These are phyloP conservation scores for Cardamine chenopodiifolia DNA, from an alignment of 345 rosid species.

Conservation along the genomic window DNA sequence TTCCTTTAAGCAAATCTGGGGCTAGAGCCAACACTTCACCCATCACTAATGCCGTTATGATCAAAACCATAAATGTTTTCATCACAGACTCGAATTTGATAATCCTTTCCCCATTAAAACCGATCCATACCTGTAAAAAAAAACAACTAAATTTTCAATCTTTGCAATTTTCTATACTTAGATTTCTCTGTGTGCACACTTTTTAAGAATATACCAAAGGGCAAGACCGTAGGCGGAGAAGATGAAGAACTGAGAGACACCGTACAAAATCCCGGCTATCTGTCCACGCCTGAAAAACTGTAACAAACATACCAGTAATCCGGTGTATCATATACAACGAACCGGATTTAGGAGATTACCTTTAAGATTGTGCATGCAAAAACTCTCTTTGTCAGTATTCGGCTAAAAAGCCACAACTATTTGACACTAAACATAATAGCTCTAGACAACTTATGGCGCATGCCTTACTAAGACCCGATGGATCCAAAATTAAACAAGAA, in stretches of 20 bases:
- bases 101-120: constrained; percentile 75
- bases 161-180: neutral
- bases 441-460: neutral
- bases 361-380: neutral
- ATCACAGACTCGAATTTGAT: constrained; percentile 77
- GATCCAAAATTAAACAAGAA: neutral
- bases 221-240: constrained; percentile 97
- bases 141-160: neutral
- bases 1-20: constrained; percentile 86
- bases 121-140: constrained; percentile 44
- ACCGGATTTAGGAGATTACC: constrained; percentile 13
- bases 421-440: neutral
- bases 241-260: constrained; percentile 93
- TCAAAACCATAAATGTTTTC: constrained; percentile 94
- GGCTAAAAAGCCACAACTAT: neutral
- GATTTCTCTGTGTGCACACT: neutral
- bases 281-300: constrained; percentile 84
- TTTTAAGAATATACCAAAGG: constrained; percentile 52
- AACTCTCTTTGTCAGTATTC: neutral
- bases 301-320: neutral
- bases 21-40: constrained; percentile 90
- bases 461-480: neutral
- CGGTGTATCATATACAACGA: neutral
- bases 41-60: constrained; percentile 94
- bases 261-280: constrained; percentile 84